phyloP scores from a whole-genome alignment of 78 protist genomes.

The Dictyostelium purpureum region DNA sequence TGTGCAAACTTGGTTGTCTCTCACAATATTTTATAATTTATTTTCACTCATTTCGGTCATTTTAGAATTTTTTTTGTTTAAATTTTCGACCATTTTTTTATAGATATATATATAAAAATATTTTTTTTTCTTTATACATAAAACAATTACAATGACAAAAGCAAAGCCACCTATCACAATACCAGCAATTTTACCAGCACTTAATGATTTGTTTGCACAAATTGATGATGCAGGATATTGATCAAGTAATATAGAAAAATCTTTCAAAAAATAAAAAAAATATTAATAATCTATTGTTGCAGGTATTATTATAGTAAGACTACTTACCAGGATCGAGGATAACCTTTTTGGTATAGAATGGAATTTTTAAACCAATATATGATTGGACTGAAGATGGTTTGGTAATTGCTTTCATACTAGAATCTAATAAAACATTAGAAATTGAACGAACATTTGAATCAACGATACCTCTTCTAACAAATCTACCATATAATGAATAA shows the following conservation, averaged over 20 bases:
- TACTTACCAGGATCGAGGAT: constrained; percentile 21
- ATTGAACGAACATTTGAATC: not conserved
- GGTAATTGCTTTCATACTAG: not conserved
- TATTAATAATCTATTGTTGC: too few relatives aligned
- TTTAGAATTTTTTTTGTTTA: too few relatives aligned
- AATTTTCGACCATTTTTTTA: too few relatives aligned
- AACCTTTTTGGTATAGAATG: not conserved
- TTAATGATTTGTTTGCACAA: not conserved
- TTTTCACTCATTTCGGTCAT: too few relatives aligned
- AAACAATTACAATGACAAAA: not conserved
- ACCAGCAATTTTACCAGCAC: not conserved
- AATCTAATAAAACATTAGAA: not conserved
- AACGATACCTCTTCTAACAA: not conserved
- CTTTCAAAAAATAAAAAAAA: too few relatives aligned
- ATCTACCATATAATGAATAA: constrained; percentile 11
- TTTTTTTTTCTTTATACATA: not conserved
- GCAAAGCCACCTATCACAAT: not conserved
- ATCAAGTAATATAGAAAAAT: constrained; percentile 1
- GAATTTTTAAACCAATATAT: not conserved
- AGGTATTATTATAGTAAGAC: too few relatives aligned
- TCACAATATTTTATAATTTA: too few relatives aligned
- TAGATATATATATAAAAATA: not conserved
- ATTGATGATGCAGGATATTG: not conserved
- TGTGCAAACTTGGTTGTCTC: too few relatives aligned
- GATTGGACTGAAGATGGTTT: not conserved